These are phyloP conservation scores for Spathaspora sp. DNA, from an alignment of 1,139 yeast genomes.

Conservation along the genomic window DNA sequence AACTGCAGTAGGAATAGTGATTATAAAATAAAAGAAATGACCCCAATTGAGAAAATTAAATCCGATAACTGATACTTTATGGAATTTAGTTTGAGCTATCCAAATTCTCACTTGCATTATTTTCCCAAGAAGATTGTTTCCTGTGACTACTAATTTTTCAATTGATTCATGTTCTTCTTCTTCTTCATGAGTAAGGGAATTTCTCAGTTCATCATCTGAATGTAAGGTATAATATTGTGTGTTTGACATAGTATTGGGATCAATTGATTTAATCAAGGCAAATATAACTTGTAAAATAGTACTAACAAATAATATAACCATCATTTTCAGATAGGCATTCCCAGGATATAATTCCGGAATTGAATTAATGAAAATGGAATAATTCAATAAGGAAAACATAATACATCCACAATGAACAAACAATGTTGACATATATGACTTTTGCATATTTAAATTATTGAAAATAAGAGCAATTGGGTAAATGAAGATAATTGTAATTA, in stretches of 20 bases:
- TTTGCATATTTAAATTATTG: slow-evolving; percentile 53
- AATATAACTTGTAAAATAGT: slow-evolving; percentile 53
- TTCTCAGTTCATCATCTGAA: slow-evolving; percentile 13
- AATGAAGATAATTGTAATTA: slow-evolving; percentile 49
- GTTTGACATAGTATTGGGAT: slow-evolving; percentile 5
- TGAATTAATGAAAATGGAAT: slow-evolving; percentile 58
- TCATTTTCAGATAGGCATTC: slow-evolving; percentile 69
- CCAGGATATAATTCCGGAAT: slow-evolving; percentile 71
- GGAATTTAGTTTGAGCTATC: slow-evolving; percentile 11
- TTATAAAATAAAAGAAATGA: slow-evolving; percentile 58
- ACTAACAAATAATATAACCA: slow-evolving; percentile 56
- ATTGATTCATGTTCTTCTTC: background rate
- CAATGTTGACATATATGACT: slow-evolving; percentile 57
- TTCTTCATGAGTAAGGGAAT: background rate
- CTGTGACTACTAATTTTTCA: background rate
- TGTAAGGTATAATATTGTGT: slow-evolving; percentile 19
- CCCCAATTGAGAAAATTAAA: slow-evolving; percentile 65
- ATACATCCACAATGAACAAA: slow-evolving; percentile 49
- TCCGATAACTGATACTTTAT: slow-evolving; percentile 17
- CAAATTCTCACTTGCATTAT: slow-evolving; percentile 11
- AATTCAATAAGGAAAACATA: slow-evolving; percentile 53
- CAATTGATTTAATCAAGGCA: slow-evolving; percentile 29
- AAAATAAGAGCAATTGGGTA: slow-evolving; percentile 74
- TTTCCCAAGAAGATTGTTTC: background rate
- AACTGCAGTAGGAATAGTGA: slow-evolving; percentile 70